Conservation (phyloP, 768 basidiomycete species). For the Tephrocybe rancida region DNA sequence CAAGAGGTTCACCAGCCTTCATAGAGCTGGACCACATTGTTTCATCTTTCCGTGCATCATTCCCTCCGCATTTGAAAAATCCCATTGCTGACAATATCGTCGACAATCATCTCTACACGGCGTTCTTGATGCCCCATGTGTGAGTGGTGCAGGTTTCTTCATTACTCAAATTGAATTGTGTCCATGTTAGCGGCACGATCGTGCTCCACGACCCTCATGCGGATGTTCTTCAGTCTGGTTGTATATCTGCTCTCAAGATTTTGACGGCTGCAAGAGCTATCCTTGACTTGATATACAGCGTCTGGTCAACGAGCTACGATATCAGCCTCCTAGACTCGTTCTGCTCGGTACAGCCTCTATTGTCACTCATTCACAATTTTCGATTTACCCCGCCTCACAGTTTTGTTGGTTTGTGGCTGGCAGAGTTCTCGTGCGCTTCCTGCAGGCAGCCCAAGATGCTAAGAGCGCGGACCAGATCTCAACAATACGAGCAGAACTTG, state of each 20-base stretch:
- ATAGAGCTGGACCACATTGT: conserved; percentile 61
- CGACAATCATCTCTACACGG: conserved; percentile 59
- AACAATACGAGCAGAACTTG: conserved; percentile 62
- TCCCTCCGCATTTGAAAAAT: conserved; percentile 56
- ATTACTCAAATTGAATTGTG: conserved; percentile 6
- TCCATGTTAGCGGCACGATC: conserved; percentile 55
- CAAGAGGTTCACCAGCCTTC: conserved; percentile 64
- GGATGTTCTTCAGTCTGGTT: conserved; percentile 55
- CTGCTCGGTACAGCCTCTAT: conserved; percentile 50
- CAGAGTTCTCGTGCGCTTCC: conserved; percentile 65
- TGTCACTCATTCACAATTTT: background rate
- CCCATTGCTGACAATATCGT: conserved; percentile 59
- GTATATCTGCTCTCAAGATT: conserved; percentile 70
- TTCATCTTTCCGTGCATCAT: conserved; percentile 58
- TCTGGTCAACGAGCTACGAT: conserved; percentile 74
- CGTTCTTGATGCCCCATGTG: conserved; percentile 46
- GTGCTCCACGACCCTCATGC: conserved; percentile 80
- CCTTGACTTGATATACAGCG: conserved; percentile 64
- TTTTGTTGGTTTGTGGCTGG: conserved; percentile 74
- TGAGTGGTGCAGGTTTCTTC: conserved; percentile 20
- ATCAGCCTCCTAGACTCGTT: conserved; percentile 72
- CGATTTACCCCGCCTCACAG: conserved; percentile 28
- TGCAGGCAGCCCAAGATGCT: conserved; percentile 62
- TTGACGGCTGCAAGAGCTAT: conserved; percentile 67
- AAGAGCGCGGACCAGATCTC: conserved; percentile 58